Conservation (phyloP, 2,329 filamentous ascomycete species). For the Penicillium griseofulvum region DNA sequence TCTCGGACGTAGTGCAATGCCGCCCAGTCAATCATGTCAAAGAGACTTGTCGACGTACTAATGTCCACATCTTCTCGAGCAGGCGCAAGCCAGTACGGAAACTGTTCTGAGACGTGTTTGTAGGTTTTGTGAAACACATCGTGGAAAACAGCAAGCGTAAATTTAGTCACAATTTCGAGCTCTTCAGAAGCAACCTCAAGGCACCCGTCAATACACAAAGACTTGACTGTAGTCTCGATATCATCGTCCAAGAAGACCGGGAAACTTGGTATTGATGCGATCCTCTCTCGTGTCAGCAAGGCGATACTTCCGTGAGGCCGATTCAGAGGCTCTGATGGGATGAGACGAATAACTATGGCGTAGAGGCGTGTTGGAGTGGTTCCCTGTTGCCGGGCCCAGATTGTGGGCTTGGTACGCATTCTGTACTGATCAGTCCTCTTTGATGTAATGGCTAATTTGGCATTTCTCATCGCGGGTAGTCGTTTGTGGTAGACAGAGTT, state of each 20-base stretch:
- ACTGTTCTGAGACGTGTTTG: constrained; percentile 57
- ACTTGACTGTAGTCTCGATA: constrained; percentile 57
- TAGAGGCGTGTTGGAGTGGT: constrained; percentile 56
- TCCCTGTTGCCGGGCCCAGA: constrained; percentile 61
- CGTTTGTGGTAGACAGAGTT: constrained; percentile 69
- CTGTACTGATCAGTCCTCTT: constrained; percentile 71
- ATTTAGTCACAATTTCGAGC: constrained; percentile 61
- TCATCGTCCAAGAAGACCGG: constrained; percentile 69
- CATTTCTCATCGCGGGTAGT: constrained; percentile 82
- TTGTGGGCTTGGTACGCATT: constrained; percentile 73
- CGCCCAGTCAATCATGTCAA: constrained; percentile 46
- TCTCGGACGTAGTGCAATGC: constrained; percentile 36
- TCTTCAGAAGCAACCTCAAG: constrained; percentile 37
- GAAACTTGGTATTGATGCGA: constrained; percentile 67
- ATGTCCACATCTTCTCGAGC: constrained; percentile 23
- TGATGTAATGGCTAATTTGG: constrained; percentile 73
- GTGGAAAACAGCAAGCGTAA: constrained; percentile 72
- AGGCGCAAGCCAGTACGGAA: constrained; percentile 85
- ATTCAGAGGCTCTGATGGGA: constrained; percentile 55
- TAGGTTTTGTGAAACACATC: constrained; percentile 91
- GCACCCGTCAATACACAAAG: constrained; percentile 44
- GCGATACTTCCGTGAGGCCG: constrained; percentile 63
- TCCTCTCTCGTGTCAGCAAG: constrained; percentile 64
- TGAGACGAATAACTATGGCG: constrained; percentile 60
- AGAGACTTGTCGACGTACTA: constrained; percentile 1